Percentiles rank a stretch among this genome's conserved stretches.
phyloP scores from a whole-genome alignment of 495 filamentous ascomycete species.

The Trichoderma reesei region DNA sequence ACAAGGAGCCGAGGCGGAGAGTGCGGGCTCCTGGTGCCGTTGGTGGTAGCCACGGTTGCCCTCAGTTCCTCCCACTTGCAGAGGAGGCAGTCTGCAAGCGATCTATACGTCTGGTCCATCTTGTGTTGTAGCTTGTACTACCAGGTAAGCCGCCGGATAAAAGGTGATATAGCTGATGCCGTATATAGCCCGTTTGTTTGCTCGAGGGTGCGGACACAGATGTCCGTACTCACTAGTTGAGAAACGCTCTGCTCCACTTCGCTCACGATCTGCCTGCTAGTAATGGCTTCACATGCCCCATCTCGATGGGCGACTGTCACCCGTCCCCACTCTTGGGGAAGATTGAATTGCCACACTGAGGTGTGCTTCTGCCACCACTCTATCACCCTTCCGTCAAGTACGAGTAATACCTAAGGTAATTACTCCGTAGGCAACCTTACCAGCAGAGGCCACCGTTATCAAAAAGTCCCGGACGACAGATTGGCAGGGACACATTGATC shows the following conservation, averaged over 20 bases:
- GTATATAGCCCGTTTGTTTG: neutral
- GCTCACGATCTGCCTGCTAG: neutral
- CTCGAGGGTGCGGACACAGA: neutral
- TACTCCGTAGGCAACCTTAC: no score
- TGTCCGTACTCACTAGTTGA: neutral
- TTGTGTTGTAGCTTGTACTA: neutral
- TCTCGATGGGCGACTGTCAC: neutral
- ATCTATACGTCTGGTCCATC: neutral
- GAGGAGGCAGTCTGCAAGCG: neutral
- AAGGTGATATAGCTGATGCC: neutral
- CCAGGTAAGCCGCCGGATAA: neutral
- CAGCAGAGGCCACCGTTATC: no score
- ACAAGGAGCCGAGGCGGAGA: slow-evolving; percentile 13
- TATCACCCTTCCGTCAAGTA: no score
- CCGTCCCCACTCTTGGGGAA: neutral
- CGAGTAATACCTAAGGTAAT: no score
- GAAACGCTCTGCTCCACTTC: neutral
- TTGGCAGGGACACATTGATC: no score
- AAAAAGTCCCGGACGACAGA: no score
- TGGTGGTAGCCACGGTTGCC: neutral
- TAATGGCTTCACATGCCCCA: neutral
- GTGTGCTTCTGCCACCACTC: no score
- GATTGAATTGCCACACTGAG: no score
- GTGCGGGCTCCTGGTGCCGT: neutral
- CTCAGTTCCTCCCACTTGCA: neutral